Conservation (phyloP, 345 rosid species). For the Eucalyptus brandiana region DNA sequence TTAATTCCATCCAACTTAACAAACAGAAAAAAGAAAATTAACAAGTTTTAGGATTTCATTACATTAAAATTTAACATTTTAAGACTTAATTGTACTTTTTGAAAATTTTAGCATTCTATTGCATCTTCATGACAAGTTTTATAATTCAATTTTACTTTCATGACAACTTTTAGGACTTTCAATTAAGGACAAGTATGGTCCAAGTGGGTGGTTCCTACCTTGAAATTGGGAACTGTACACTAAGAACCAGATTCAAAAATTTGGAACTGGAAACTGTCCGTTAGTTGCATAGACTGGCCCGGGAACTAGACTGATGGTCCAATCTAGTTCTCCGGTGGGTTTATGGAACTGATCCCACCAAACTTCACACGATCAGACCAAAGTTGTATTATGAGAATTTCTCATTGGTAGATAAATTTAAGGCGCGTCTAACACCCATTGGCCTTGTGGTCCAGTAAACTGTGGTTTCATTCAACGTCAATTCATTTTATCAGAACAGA, state of each 20-base stretch:
- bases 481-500: neutral
- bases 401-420: neutral
- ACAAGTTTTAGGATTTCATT: no score
- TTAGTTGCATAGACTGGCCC: neutral
- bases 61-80: no score
- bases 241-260: no score
- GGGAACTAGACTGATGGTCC: fast-evolving
- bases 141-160: no score
- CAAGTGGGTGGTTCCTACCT: fast-evolving
- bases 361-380: neutral
- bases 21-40: no score
- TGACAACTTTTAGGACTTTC: no score
- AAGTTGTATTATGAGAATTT: neutral
- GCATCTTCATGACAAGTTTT: fast-evolving
- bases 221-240: neutral
- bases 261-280: fast-evolving
- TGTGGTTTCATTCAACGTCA: neutral
- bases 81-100: no score
- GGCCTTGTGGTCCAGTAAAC: neutral
- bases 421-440: neutral
- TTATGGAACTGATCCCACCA: neutral
- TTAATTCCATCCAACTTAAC: neutral
- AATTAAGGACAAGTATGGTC: neutral
- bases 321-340: fast-evolving
- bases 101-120: no score